A percentile compares a stretch with the other conserved stretches of the same genome.
phyloP scores from a whole-genome alignment of 2,329 filamentous ascomycete species.

The Alternaria ethzedia region DNA sequence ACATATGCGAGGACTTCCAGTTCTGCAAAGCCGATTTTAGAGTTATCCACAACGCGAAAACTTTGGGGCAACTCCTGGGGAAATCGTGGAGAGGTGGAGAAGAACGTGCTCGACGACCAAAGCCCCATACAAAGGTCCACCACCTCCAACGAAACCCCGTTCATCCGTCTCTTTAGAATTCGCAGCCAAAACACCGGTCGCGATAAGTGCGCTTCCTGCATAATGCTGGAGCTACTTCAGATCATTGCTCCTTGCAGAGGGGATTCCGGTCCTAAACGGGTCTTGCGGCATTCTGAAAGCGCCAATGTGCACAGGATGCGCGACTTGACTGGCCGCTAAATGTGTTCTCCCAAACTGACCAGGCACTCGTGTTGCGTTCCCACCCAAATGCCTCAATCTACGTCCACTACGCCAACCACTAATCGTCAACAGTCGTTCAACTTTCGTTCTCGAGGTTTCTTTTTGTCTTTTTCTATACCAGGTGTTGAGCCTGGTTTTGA shows the following conservation, averaged over 20 bases:
- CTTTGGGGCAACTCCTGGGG: not conserved
- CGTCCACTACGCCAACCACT: not conserved
- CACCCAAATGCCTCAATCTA: not conserved
- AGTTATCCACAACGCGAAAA: not conserved
- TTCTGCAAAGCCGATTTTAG: not conserved
- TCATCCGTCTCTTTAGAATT: slow-evolving; percentile 8
- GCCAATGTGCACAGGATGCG: not conserved
- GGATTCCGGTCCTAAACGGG: slow-evolving; percentile 5
- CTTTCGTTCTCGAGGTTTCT: not conserved
- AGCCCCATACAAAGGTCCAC: not conserved
- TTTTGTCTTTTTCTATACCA: not conserved
- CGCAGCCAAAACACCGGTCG: not conserved
- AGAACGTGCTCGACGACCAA: not conserved
- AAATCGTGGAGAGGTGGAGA: slow-evolving; percentile 13
- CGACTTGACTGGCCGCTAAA: slow-evolving; percentile 1
- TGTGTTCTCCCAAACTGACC: not conserved
- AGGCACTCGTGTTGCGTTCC: not conserved
- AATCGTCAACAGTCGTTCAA: not conserved
- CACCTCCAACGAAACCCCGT: not conserved
- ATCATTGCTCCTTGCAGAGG: slow-evolving; percentile 9
- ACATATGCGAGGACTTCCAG: not conserved
- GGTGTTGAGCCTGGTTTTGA: not conserved
- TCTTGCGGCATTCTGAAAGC: slow-evolving; percentile 5
- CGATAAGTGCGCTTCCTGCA: not conserved
- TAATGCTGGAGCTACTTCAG: not conserved